Evolutionary conservation across 2,329 filamentous ascomycete genomes (phyloP), one percentile per base, ranked within the genome.

Genomic region (Xylariomycetidae sp.): DNA sequence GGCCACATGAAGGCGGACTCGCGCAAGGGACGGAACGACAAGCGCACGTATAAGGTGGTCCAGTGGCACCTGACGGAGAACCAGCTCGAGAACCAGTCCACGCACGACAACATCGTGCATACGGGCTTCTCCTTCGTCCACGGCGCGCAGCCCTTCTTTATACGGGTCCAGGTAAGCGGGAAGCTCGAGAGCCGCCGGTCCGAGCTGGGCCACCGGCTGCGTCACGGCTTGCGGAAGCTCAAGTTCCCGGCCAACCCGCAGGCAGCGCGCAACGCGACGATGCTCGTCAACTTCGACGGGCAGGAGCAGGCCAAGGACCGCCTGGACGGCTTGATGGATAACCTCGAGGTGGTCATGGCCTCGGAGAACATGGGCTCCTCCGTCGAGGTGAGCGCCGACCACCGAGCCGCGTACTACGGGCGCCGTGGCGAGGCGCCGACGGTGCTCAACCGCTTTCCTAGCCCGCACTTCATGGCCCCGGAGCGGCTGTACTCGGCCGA

Each of bases 121-220:
- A 56, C 55, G 2, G 52, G 40, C 2, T 58, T 58, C 27, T 43
- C 52, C 2, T 57, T 57, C 25, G 45, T 51, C n/a, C 54, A 57
- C 25, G 39, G 41, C 11, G 41, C 42, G 5, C 45, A 54, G 23
- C 49, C 52, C 4, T 56, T 58, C 34, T 40, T 53, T 18, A 53
- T 57, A 42, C 44, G 45, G 14, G 52, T 57, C 4, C 47, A 52
- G 28, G 51, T 58, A 10, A 41, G 45, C 14, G 55, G 53, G 6
- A 48, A 37, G n/a, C 35, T 57, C 3, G 46, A 57, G 33, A 48
- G 40, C 16, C 39, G 34, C 14, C 23, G 20, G 2, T 45, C 44
- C 13, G 36, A 49, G 18, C 22, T 46, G 16, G 31, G 44, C 13
- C 34, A 50, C 16, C 42, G 44, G 28, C 27, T 42, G 8, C 44